Evolutionary conservation across 768 basidiomycete species (phyloP).

Genomic region (Tricholoma hemisulphureum): DNA sequence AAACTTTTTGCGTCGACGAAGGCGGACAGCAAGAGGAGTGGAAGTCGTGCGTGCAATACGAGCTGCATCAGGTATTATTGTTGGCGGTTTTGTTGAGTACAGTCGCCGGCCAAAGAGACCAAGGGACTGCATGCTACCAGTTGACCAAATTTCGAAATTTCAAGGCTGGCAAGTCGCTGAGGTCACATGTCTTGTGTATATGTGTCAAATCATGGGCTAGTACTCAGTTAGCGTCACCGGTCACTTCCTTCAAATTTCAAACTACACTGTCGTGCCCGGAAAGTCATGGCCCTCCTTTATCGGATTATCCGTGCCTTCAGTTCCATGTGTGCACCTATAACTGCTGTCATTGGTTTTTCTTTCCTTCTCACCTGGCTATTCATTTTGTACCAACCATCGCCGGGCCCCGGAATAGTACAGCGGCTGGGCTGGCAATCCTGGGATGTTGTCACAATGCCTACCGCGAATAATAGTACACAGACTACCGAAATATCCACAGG

Average conservation of each 20-base stretch:
- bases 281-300: slow-evolving; percentile 39
- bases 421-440: slow-evolving; percentile 88
- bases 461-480: slow-evolving; percentile 9
- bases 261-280: slow-evolving; percentile 14
- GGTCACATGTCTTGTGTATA: slow-evolving; percentile 11
- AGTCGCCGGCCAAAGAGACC: slow-evolving; percentile 33
- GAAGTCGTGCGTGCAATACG: slow-evolving; percentile 65
- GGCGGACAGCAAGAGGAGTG: slow-evolving; percentile 69
- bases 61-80: slow-evolving; percentile 35
- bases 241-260: slow-evolving; percentile 1
- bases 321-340: slow-evolving; percentile 56
- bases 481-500: slow-evolving; percentile 14
- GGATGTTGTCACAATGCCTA: slow-evolving; percentile 54
- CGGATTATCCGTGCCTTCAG: slow-evolving; percentile 51
- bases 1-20: slow-evolving; percentile 58
- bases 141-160: no score
- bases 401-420: slow-evolving; percentile 68
- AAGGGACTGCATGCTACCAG: slow-evolving; percentile 36
- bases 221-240: no score
- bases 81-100: slow-evolving; percentile 39
- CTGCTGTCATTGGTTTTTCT: slow-evolving; percentile 64
- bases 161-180: neutral
- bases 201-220: no score
- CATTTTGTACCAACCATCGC: slow-evolving; percentile 75
- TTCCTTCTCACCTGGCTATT: slow-evolving; percentile 74